Conservation (phyloP, 257 asterid species). For the Petunia secreta region DNA sequence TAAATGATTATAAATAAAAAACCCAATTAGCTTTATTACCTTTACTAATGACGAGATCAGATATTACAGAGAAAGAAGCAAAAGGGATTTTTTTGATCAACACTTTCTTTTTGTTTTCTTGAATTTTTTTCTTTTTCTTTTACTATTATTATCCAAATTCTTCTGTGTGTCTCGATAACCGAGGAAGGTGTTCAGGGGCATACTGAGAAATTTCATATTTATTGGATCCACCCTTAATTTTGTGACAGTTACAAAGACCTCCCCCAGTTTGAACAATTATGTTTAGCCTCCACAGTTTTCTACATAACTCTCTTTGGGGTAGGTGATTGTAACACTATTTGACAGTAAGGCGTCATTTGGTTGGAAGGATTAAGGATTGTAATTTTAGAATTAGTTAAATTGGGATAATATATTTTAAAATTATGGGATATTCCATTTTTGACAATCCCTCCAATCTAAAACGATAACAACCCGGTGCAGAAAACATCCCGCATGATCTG, state of each 20-base stretch:
- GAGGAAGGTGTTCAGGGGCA: background rate
- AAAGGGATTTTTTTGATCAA: background rate
- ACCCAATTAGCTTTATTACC: background rate
- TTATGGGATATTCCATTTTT: no score
- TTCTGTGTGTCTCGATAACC: background rate
- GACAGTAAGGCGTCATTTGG: no score
- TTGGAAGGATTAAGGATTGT: no score
- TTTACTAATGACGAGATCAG: background rate
- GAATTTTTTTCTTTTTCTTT: background rate
- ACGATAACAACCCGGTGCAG: no score
- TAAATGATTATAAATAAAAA: background rate
- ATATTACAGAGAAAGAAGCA: background rate
- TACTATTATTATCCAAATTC: background rate
- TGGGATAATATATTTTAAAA: no score
- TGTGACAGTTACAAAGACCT: background rate
- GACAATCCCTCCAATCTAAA: no score
- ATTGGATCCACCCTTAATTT: background rate
- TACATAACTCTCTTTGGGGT: no score
- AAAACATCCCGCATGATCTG: no score
- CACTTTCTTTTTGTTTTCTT: background rate
- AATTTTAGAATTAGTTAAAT: no score
- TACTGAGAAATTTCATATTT: background rate
- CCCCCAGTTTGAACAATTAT: background rate
- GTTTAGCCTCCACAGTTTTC: background rate
- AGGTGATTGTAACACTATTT: no score